Conservation (phyloP, 257 asterid genomes). For the Forsythia suspensa region DNA sequence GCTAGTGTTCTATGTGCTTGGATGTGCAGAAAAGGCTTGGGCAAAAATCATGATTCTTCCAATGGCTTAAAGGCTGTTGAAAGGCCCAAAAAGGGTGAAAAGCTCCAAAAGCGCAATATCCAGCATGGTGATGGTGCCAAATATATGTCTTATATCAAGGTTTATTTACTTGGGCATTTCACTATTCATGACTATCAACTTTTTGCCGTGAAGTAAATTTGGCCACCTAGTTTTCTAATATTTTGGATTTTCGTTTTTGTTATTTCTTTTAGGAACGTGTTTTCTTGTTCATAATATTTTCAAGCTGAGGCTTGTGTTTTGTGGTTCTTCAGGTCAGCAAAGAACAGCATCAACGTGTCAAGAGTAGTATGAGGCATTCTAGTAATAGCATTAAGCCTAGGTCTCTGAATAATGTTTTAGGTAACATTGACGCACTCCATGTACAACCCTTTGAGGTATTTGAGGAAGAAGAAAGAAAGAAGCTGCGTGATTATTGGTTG, state of each 20-base stretch:
- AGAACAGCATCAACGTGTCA: slow-evolving; percentile 78
- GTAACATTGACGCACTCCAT: slow-evolving; percentile 60
- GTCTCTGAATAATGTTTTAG: slow-evolving; percentile 76
- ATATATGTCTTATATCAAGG: slow-evolving; percentile 96
- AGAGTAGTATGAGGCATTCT: slow-evolving; percentile 73
- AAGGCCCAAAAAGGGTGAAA: slow-evolving; percentile 49
- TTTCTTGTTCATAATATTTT: slow-evolving; percentile 10
- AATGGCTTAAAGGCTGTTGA: slow-evolving; percentile 48
- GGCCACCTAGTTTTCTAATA: background rate
- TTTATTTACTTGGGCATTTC: slow-evolving; percentile 19
- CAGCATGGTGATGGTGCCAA: slow-evolving; percentile 75
- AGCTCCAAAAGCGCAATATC: slow-evolving; percentile 56
- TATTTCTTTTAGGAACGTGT: background rate
- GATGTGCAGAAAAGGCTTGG: slow-evolving; percentile 59
- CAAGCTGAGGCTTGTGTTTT: slow-evolving; percentile 10
- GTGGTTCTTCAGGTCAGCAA: slow-evolving; percentile 76
- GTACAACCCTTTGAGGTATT: slow-evolving; percentile 89
- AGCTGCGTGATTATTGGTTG: slow-evolving; percentile 80
- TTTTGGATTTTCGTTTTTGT: slow-evolving; percentile 5
- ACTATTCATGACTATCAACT: background rate
- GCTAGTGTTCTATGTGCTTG: slow-evolving; percentile 7
- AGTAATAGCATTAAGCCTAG: slow-evolving; percentile 71
- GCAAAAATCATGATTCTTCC: slow-evolving; percentile 44
- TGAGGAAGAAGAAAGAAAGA: slow-evolving; percentile 90
- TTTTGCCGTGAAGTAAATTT: background rate